Percentiles rank a stretch among this genome's conserved stretches.
phyloP scores from a whole-genome alignment of 176 grass and related monocot genomes.

The Oryza coarctata region DNA sequence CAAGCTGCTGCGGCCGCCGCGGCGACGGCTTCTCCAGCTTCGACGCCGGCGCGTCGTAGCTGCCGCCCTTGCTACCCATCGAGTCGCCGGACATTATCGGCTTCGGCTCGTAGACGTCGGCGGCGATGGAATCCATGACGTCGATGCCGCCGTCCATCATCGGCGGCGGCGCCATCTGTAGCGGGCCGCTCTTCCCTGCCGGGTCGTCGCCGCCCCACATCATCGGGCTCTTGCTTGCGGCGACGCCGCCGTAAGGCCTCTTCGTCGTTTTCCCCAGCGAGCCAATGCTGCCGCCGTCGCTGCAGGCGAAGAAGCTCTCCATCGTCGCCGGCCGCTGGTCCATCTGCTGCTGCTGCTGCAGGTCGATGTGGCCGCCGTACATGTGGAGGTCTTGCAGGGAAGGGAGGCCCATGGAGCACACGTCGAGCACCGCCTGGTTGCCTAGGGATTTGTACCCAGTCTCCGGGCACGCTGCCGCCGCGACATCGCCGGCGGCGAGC shows the following conservation, averaged over 20 bases:
- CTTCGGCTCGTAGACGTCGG: conserved; percentile 69
- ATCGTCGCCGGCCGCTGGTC: conserved; percentile 42
- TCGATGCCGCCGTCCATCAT: conserved; percentile 53
- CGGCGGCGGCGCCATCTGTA: conserved; percentile 54
- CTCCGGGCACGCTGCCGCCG: conserved; percentile 31
- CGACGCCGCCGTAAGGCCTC: conserved; percentile 34
- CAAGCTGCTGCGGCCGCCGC: conserved; percentile 59
- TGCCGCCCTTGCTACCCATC: conserved; percentile 56
- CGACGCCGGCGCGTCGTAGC: conserved; percentile 30
- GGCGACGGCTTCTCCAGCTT: conserved; percentile 78
- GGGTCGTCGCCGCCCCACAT: conserved; percentile 62
- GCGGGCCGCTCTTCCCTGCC: conserved; percentile 40
- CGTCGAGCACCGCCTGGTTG: conserved; percentile 57
- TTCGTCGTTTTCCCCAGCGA: conserved; percentile 72
- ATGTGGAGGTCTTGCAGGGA: conserved; percentile 83
- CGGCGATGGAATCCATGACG: conserved; percentile 66
- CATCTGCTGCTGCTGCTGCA: conserved; percentile 63
- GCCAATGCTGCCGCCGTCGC: conserved; percentile 35
- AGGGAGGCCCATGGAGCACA: conserved; percentile 59
- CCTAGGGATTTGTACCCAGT: conserved; percentile 67
- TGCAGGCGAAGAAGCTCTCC: conserved; percentile 59
- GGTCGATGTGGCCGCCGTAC: conserved; percentile 71
- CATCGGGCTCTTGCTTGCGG: conserved; percentile 66
- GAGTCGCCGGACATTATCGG: conserved; percentile 64
- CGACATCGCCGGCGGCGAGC: conserved; percentile 47